Evolutionary conservation across 2,329 filamentous ascomycete genomes (phyloP), one percentile per base, ranked within the genome.

Genomic region (Phaeomoniella chlamydospora): DNA sequence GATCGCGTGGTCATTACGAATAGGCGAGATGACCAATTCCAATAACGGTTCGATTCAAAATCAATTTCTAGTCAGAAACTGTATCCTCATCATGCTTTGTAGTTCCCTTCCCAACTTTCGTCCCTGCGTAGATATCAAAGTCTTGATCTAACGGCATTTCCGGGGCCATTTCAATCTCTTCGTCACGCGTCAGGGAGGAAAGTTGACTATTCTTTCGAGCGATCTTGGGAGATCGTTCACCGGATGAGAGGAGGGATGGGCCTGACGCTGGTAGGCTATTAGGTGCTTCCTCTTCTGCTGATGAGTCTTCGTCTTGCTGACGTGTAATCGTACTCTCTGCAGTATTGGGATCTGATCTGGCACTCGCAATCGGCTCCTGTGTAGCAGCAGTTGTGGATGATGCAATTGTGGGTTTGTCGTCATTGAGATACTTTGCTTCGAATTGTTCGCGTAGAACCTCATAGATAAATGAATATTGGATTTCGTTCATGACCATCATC

Each of bases 401-500:
- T 29, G 22, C 22, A 10, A 10, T 13, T 10, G 13, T 10, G 22
- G 22, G 22, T 29, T 29, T 29, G 22, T 10, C 22, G 22, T 13
- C 10, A 14, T 10, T 10, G 11, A 9, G 11, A 49, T 80, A 75
- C 49, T 68, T 76, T 19, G 82, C 75, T 41, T 74, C 61, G 77
- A 81, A 87, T 37, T 75, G 63, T 53, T 85, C 80, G 35, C 75
- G 72, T 49, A 94, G 57, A 2, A 92, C 83, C 49, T 86, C 76
- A 59, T 98, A 96, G 39, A 98, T 72, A 54, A 96, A 94, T 26
- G 73, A 59, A 49, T 82, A 90, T 55, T 98, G 90, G 33, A 70
- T 55, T 47, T 88, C 81, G 32, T 82, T 79, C 59, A 96, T 90
- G 4, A 98, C 90, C 90, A 98, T 98, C 59, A 79, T 83, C 63